Base-by-base conservation (phyloP, 2,329 filamentous ascomycete genomes). In the Penicillium sp. region DNA sequence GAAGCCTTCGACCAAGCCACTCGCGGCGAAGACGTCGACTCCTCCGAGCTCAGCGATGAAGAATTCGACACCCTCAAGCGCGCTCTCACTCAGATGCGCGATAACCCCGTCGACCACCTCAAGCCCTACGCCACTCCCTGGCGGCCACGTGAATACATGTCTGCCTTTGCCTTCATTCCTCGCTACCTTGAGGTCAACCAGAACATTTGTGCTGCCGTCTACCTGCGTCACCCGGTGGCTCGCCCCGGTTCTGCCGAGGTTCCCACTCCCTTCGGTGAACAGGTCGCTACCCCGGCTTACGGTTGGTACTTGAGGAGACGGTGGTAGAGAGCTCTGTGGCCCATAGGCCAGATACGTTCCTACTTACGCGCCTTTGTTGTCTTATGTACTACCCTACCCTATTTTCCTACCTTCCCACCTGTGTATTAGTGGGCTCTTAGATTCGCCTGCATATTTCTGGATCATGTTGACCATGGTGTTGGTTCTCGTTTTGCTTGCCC, bases 121-220 rank as follows among this genome's bases (percentile, higher is more conserved):
- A 96, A 96, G 76, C 90, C 94, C 3, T 99, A 99, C 71, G 83
- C 83, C 4, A 97, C 92, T 1, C 94, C 94, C 11, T 99, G 94
- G 94, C 78, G 82, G 60, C 94, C 94, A 11, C 83, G 92, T 52
- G 83, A 88, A 48, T 97, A 84, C 75, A 95, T 99, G 89, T 82
- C 84, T 48, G 87, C 92, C 0, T 99, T 99, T 75, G 92, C 92
- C 22, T 97, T 96, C 75, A 92, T 99, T 63, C 94, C 94, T 10
- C 81, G 89, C 50, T 99, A 97, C 74, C 84, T 99, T 56, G 95
- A 99, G 77, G 94, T 99, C 65, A 97, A 97, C 80, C 94, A 96
- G 74, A 95, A 92, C 69, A 89, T 97, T 66, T 99, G 94, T 75
- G 88, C 92, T 1, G 94, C 94, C 10, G 92, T 99, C 39, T 99